Evolutionary conservation across 306 rosid species (phyloP).

Genomic region (Sphenostylis stenocarpa): DNA sequence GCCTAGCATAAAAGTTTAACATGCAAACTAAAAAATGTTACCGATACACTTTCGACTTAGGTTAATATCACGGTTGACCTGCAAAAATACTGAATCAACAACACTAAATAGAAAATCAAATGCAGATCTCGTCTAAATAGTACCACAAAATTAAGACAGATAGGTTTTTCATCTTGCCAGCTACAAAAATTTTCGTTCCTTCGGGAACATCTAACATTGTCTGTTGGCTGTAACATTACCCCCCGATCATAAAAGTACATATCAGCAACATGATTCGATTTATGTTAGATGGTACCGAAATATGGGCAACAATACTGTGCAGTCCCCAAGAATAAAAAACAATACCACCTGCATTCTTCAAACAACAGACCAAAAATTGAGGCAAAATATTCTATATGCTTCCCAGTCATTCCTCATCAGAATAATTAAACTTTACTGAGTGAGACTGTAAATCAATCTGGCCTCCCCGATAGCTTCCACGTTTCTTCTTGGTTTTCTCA

Average conservation of each 20-base stretch:
- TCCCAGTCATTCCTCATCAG: slow-evolving; percentile 66
- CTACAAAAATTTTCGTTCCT: slow-evolving; percentile 1
- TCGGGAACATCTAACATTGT: neutral
- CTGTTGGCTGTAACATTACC: neutral
- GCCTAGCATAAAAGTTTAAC: neutral
- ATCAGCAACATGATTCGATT: neutral
- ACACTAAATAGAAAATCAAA: neutral
- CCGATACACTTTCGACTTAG: too few relatives aligned
- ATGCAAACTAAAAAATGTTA: too few relatives aligned
- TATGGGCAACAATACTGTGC: neutral
- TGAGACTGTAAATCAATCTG: slow-evolving; percentile 78
- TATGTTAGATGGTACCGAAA: neutral
- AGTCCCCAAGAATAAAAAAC: neutral
- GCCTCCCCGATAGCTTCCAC: slow-evolving; percentile 90
- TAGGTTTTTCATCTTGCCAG: neutral
- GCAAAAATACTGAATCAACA: neutral
- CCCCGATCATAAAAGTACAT: neutral
- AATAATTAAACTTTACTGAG: slow-evolving; percentile 80
- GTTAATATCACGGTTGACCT: neutral
- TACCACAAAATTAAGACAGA: neutral
- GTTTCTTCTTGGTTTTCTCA: slow-evolving; percentile 98
- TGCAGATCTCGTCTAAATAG: neutral
- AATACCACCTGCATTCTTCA: neutral
- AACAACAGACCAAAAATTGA: neutral
- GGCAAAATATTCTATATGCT: neutral